Percentiles rank a stretch among this genome's conserved stretches.
Evolutionary conservation across 225 moss, liverwort and hornwort species (phyloP).

Genomic region (Pseudisothecium myosuroides): DNA sequence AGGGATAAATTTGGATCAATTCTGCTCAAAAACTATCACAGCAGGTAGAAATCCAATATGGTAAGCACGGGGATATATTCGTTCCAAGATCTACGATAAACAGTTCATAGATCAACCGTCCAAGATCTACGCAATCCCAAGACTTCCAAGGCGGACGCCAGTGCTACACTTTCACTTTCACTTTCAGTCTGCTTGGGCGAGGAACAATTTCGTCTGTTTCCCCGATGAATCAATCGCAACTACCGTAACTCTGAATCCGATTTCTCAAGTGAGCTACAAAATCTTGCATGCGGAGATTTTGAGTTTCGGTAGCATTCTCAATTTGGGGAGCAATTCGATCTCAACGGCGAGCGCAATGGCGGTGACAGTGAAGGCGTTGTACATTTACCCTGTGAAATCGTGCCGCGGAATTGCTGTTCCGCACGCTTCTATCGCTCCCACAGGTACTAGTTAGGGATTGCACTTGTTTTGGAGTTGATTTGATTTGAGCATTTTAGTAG

Average conservation of each 20-base stretch:
- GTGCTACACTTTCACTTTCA: too few relatives aligned
- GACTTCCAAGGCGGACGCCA: too few relatives aligned
- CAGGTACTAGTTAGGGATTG: constrained; percentile 1
- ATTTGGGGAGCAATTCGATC: not conserved
- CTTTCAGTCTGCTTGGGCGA: too few relatives aligned
- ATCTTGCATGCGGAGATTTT: not conserved
- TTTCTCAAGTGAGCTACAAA: not conserved
- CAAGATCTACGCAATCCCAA: not conserved
- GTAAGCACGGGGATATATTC: not conserved
- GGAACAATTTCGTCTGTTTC: not conserved
- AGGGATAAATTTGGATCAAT: not conserved
- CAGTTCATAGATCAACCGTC: not conserved
- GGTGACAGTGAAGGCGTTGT: constrained; percentile 44
- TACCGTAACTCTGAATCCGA: not conserved
- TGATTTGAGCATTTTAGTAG: not conserved
- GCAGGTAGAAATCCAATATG: not conserved
- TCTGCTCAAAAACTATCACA: not conserved
- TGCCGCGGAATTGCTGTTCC: constrained; percentile 63
- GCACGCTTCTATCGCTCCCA: constrained; percentile 35
- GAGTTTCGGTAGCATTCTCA: not conserved
- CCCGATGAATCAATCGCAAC: not conserved
- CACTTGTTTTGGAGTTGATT: not conserved
- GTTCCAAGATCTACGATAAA: not conserved
- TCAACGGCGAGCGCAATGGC: not conserved
- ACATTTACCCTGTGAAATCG: constrained; percentile 83